These are phyloP conservation scores for Thielaviopsis populi DNA, from an alignment of 2,329 filamentous ascomycete genomes.

Conservation along the genomic window DNA sequence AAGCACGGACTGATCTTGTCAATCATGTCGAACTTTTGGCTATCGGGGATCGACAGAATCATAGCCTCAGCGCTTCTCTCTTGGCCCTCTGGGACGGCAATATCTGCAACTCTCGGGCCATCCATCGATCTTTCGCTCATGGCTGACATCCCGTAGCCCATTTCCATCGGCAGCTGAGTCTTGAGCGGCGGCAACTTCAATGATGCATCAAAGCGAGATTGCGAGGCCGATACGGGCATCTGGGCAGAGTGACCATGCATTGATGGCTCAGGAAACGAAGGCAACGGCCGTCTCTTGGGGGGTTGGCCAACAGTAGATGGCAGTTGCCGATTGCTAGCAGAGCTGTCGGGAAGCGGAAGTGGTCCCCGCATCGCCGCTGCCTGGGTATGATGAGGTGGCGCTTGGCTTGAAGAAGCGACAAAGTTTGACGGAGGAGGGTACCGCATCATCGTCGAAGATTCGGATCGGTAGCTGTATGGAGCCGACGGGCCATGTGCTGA, in stretches of 20 bases:
- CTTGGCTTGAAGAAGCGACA: background rate
- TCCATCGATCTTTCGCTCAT: slow-evolving; percentile 13
- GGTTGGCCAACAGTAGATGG: background rate
- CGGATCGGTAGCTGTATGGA: slow-evolving; percentile 4
- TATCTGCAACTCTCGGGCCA: background rate
- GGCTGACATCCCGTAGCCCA: slow-evolving; percentile 10
- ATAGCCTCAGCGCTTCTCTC: slow-evolving; percentile 30
- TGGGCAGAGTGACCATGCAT: background rate
- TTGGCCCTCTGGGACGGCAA: background rate
- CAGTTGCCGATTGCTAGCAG: background rate
- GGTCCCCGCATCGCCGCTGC: slow-evolving; percentile 2
- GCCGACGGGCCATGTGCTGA: background rate
- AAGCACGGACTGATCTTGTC: slow-evolving; percentile 60
- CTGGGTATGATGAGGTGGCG: background rate
- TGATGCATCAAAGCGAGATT: slow-evolving; percentile 33
- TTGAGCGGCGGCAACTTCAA: slow-evolving; percentile 40
- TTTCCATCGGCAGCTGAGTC: slow-evolving; percentile 25
- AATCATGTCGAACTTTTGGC: slow-evolving; percentile 63
- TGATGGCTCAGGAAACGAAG: background rate
- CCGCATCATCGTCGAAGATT: slow-evolving; percentile 1
- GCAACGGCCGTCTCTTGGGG: slow-evolving; percentile 1
- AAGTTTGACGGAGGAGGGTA: slow-evolving; percentile 7
- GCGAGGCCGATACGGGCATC: background rate
- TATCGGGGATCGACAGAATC: slow-evolving; percentile 59
- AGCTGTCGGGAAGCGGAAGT: slow-evolving; percentile 4